Evolutionary conservation across 371 early-diverging fungal genomes (phyloP).

Genomic region (Nosema muscidifuracis): DNA sequence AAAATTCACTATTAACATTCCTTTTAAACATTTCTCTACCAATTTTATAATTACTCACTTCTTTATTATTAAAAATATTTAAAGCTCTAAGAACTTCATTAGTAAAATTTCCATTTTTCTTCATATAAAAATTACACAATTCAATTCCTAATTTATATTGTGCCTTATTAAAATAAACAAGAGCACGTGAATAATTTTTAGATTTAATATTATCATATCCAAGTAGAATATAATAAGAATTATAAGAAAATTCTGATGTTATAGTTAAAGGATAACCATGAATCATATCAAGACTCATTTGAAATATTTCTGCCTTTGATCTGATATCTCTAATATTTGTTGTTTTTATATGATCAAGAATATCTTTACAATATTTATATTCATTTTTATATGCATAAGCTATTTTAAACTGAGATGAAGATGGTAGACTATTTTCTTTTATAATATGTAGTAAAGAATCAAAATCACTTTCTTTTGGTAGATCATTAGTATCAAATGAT

Average conservation of each 20-base stretch:
- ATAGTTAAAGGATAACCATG: neutral
- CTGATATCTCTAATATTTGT: neutral
- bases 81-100: neutral
- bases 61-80: conserved; percentile 9
- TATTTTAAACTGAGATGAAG: neutral
- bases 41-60: conserved; percentile 16
- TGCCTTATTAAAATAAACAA: conserved; percentile 36
- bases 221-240: conserved; percentile 28
- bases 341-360: conserved; percentile 5
- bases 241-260: neutral
- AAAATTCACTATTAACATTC: neutral
- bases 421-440: neutral
- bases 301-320: neutral
- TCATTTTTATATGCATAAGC: conserved; percentile 10
- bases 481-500: conserved; percentile 25
- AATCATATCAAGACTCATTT: neutral
- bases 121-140: conserved; percentile 31
- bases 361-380: neutral
- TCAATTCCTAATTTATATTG: conserved; percentile 37
- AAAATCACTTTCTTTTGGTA: conserved; percentile 10
- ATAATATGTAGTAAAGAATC: conserved; percentile 7
- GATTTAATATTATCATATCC: conserved; percentile 30
- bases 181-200: conserved; percentile 28
- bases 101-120: neutral
- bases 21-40: conserved; percentile 18